Base-by-base conservation (phyloP, 1,139 yeast species). In the Williopsis jadinii region DNA sequence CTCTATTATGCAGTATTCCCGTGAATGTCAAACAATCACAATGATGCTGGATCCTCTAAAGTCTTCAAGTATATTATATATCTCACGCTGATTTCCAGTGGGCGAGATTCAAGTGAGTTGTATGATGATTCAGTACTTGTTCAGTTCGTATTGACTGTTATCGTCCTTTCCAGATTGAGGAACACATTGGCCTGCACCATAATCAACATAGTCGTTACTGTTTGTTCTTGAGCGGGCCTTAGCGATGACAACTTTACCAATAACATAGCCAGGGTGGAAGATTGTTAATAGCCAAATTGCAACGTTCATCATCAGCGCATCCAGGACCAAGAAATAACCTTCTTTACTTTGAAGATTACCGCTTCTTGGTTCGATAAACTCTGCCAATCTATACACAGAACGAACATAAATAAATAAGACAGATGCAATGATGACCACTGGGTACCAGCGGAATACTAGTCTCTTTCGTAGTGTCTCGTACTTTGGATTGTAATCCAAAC, bases 221-320 rank as follows among this genome's bases (percentile, higher is more conserved):
- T 19, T 19, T 19, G 24, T 19, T 19, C 24, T 19, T 19, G 24
- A 19, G 24, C 24, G 24, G 24, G 4, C 6, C 24, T 19, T 19
- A 19, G 6, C 24, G 6, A 19, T 6, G 6, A 6, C 24, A 19
- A 19, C 36, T 45, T 9, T 41, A 40, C 32, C 35, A 12, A 28
- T 36, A 39, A 28, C 29, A 36, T 30, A 24, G 35, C 81, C 83
- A 0, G 95, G 95, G 55, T 83, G 84, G 59, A 77, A 68, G 0
- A 79, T 66, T 8, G 81, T 58, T 42, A 81, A 62, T 4, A 74
- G 47, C 2, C 71, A 27, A 15, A 60, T 49, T 1, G 77, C 71
- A 3, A 76, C 36, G 3, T 64, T 56, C 42, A 45, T 43, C 46
- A 45, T 43, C 32, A 45, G 13, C 1, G 45, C 63, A 42, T 70